Percentiles rank a stretch among this genome's conserved stretches.
Conservation (phyloP, 352 stramenopile species). For the Globisporangium paroecandrum region DNA sequence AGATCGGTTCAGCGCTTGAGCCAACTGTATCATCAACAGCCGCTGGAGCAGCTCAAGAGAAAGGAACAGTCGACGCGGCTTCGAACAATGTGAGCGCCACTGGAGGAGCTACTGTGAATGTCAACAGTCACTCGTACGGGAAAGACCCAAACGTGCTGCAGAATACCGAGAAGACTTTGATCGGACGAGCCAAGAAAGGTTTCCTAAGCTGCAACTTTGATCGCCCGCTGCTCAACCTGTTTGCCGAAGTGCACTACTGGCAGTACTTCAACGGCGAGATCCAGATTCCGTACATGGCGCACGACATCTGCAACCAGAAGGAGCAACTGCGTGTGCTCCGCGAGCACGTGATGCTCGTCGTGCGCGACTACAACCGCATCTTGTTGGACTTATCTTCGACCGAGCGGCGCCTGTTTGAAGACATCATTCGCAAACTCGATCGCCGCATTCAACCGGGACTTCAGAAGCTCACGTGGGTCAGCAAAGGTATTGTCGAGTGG, state of each 20-base stretch:
- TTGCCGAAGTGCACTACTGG: conserved; percentile 91
- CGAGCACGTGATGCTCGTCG: conserved; percentile 94
- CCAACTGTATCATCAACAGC: conserved; percentile 4
- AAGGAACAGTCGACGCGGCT: neutral
- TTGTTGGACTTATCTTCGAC: conserved; percentile 88
- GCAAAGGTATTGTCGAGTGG: conserved; percentile 90
- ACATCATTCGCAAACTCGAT: conserved; percentile 94
- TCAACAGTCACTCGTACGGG: conserved; percentile 28
- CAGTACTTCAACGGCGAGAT: conserved; percentile 92
- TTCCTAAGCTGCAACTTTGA: conserved; percentile 96
- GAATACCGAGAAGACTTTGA: conserved; percentile 80
- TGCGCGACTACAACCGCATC: conserved; percentile 95
- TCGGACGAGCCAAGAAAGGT: conserved; percentile 73
- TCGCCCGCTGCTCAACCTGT: conserved; percentile 88
- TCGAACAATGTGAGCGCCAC: neutral
- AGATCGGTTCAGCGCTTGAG: conserved; percentile 35
- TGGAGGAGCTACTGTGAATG: conserved; percentile 21
- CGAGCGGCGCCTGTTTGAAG: conserved; percentile 91
- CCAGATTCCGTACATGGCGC: conserved; percentile 93
- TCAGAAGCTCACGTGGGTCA: conserved; percentile 92
- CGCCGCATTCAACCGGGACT: conserved; percentile 90
- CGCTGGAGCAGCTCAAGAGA: conserved; percentile 12
- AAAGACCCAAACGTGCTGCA: conserved; percentile 64
- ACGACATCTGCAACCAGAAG: conserved; percentile 94
- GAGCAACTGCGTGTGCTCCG: conserved; percentile 88